These are phyloP conservation scores for Didymella segeticola DNA, from an alignment of 2,329 filamentous ascomycete genomes.

Conservation along the genomic window DNA sequence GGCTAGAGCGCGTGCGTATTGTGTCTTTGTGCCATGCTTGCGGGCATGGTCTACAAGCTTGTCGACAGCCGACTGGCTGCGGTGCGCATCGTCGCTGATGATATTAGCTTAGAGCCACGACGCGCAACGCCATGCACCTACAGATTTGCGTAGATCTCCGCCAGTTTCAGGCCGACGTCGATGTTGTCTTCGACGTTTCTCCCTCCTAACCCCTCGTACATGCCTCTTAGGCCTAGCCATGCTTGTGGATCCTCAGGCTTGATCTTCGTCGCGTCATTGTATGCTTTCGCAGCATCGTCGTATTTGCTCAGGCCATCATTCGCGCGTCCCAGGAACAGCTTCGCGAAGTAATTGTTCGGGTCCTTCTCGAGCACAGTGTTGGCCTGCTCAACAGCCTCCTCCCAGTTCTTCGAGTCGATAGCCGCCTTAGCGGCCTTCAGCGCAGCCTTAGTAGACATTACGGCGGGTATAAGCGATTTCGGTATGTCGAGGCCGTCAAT, in stretches of 20 bases:
- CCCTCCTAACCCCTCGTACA: slow-evolving; percentile 80
- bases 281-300: slow-evolving; percentile 78
- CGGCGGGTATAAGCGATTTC: background rate
- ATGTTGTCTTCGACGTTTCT: slow-evolving; percentile 77
- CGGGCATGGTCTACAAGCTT: slow-evolving; percentile 80
- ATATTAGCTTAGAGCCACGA: slow-evolving; percentile 13
- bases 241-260: slow-evolving; percentile 81
- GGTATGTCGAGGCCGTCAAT: slow-evolving; percentile 4
- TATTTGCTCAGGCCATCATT: slow-evolving; percentile 76
- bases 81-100: slow-evolving; percentile 62
- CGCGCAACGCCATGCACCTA: slow-evolving; percentile 3
- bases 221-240: slow-evolving; percentile 86
- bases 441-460: slow-evolving; percentile 66
- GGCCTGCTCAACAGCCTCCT: slow-evolving; percentile 74
- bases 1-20: slow-evolving; percentile 78
- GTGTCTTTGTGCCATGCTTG: slow-evolving; percentile 71
- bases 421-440: slow-evolving; percentile 83
- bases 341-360: slow-evolving; percentile 80
- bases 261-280: slow-evolving; percentile 72
- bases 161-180: slow-evolving; percentile 73
- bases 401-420: slow-evolving; percentile 79
- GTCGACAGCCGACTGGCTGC: slow-evolving; percentile 71
- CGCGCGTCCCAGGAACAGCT: slow-evolving; percentile 87
- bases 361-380: slow-evolving; percentile 74
- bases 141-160: slow-evolving; percentile 70